Base-by-base conservation (phyloP, 148 eudicot genomes). In the Oxyria digyna region DNA sequence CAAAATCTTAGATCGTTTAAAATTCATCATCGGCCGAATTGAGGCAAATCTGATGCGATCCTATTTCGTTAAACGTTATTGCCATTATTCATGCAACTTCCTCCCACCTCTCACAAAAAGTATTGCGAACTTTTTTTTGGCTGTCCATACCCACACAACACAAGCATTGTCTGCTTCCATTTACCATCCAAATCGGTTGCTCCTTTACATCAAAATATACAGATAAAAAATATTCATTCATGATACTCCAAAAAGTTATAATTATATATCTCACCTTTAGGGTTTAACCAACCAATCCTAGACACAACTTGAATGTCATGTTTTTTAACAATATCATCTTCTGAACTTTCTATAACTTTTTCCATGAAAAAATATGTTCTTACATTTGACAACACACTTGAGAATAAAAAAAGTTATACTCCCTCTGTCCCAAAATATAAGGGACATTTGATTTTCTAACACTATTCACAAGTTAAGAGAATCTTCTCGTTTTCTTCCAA, bases 101-200 rank as follows among this genome's bases (percentile, higher is more conserved):
- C 32, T 21, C 62, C 62, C 62, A 54, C 31, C 31, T 23, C 62
- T 54, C 15, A 24, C 15, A 24, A 10, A 24, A 23, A 23, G 31
- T 54, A 29, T 8, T 59, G 20, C 21, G 15, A 13, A 15, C 18
- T 31, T 59, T 59, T 26, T 59, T 31, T 29, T n/a, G n/a, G 37
- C 38, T 59, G 64, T 31, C 65, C 65, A 29, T 59, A 31, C 37
- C 18, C 38, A 24, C 63, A 50, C 62, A 59, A 27, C 65, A 54
- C 62, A 59, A 27, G 20, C 18, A 27, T 15, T 59, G 37, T 12
- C 38, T 29, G 18, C 20, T 29, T 31, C 38, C 38, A 27, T 29
- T 57, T 1, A 26, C 62, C 29, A 23, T 4, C 62, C 62, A 52
- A 29, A 12, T 9, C 24, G 4, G 1, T 21, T 7, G 29, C 57